A percentile compares a stretch with the other conserved stretches of the same genome.
Evolutionary conservation across 202 grass and related monocot species (phyloP).

Genomic region (Zizania palustris): DNA sequence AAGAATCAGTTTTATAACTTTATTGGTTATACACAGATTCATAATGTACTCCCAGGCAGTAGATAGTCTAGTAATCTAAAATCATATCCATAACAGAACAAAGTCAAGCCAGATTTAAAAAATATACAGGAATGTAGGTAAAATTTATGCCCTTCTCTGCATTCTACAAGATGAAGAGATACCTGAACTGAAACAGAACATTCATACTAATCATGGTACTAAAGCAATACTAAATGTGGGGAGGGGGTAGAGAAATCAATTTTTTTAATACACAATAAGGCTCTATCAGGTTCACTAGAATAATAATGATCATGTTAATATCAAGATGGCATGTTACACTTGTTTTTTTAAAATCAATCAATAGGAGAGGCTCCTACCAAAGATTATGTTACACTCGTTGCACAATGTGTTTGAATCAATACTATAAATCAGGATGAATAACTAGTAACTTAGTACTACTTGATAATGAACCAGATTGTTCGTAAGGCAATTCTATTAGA

Average conservation of each 20-base stretch:
- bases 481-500: conserved; percentile 22
- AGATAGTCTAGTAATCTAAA: background rate
- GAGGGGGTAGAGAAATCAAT: background rate
- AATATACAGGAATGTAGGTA: background rate
- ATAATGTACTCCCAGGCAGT: conserved; percentile 10
- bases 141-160: conserved; percentile 1
- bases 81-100: background rate
- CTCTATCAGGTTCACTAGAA: background rate
- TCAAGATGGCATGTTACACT: background rate
- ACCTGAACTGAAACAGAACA: conserved; percentile 8
- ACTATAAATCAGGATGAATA: background rate
- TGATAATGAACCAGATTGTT: conserved; percentile 14
- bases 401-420: conserved; percentile 2
- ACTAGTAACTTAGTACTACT: conserved; percentile 3
- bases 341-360: too few relatives aligned
- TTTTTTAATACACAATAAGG: background rate
- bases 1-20: background rate
- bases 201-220: background rate
- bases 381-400: conserved; percentile 18
- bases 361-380: too few relatives aligned
- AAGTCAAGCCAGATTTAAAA: conserved; percentile 18
- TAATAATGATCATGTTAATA: conserved; percentile 3
- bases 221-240: background rate
- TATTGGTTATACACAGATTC: background rate
- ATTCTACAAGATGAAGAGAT: conserved; percentile 18